Evolutionary conservation across 345 rosid species (phyloP).

Genomic region (Syzygium grande): DNA sequence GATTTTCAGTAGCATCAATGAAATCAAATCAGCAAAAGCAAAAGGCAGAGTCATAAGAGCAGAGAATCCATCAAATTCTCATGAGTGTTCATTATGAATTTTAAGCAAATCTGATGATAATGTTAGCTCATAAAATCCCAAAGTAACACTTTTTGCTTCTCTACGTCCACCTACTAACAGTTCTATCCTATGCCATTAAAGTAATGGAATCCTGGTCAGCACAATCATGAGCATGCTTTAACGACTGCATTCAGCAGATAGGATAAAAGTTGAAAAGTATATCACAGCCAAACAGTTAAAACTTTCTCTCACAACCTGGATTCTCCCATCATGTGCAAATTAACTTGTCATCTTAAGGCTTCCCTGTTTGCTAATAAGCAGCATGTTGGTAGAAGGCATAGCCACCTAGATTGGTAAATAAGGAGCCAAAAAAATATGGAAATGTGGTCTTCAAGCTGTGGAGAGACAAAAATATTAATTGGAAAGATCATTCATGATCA

Average conservation of each 20-base stretch:
- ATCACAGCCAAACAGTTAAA: not conserved
- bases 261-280: not conserved
- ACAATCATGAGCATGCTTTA: not conserved
- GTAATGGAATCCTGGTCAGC: not conserved
- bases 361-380: not conserved
- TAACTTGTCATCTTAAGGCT: not conserved
- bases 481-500: not conserved
- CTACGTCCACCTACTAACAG: not conserved
- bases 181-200: not conserved
- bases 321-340: not conserved
- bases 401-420: not conserved
- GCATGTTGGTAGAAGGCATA: not conserved
- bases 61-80: not conserved
- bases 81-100: not conserved
- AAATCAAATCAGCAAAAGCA: not conserved
- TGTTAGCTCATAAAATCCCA: not conserved
- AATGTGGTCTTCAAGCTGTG: not conserved
- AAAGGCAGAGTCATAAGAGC: not conserved
- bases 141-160: not conserved
- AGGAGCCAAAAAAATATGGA: not conserved
- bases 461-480: not conserved
- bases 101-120: not conserved
- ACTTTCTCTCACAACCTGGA: not conserved
- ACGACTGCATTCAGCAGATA: not conserved
- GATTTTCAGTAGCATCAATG: not conserved